Conservation (phyloP, 2,329 filamentous ascomycete species). For the Colletotrichum viniferum region DNA sequence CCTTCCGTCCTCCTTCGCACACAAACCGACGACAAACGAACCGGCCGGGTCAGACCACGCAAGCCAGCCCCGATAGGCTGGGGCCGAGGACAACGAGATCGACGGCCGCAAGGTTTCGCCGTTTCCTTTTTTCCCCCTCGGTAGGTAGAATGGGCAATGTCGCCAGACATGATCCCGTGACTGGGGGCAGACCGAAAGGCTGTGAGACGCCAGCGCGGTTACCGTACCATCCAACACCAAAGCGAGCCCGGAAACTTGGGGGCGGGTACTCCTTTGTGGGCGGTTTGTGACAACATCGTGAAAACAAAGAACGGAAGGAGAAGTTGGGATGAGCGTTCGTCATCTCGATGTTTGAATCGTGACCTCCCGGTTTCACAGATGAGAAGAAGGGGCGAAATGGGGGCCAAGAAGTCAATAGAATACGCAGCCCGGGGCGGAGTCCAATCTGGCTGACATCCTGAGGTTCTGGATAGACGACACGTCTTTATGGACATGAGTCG, state of each 20-base stretch:
- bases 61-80: background rate
- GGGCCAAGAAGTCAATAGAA: constrained; percentile 1
- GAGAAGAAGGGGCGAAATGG: constrained; percentile 3
- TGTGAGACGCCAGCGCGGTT: background rate
- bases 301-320: background rate
- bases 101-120: background rate
- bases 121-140: background rate
- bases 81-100: background rate
- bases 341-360: background rate
- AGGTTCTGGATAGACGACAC: background rate
- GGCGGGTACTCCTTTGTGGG: background rate
- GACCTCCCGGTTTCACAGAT: constrained; percentile 1
- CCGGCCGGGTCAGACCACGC: constrained; percentile 16
- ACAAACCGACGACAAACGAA: background rate
- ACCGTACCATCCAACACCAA: background rate
- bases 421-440: background rate
- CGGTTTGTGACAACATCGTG: background rate
- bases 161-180: background rate
- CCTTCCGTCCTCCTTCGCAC: background rate
- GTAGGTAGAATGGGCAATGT: background rate
- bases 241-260: constrained; percentile 1
- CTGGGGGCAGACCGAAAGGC: background rate
- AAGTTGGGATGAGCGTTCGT: background rate
- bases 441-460: background rate
- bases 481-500: background rate